Evolutionary conservation across 192 early-diverging fungal species (phyloP).

Genomic region (Mortierella alpina): DNA sequence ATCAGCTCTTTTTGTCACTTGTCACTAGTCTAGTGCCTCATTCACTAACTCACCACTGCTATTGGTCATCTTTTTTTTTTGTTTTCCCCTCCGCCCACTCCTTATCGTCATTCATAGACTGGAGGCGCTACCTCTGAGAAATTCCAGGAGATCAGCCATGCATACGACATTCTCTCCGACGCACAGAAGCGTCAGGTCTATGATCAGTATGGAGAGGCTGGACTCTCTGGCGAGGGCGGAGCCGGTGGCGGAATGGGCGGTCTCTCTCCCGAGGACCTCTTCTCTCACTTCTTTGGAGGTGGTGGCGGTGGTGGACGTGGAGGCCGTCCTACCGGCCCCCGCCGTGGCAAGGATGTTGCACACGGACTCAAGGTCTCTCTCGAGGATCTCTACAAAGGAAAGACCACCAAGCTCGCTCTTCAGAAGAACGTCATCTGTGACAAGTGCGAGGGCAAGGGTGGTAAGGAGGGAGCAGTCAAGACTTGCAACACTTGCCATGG

Average conservation of each 20-base stretch:
- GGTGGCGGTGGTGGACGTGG: constrained; percentile 83
- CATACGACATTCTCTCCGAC: constrained; percentile 97
- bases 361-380: constrained; percentile 88
- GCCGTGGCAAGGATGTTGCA: constrained; percentile 94
- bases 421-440: constrained; percentile 93
- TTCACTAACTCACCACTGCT: neutral
- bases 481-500: constrained; percentile 88
- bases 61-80: neutral
- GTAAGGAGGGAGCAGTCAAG: constrained; percentile 93
- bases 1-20: neutral
- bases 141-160: constrained; percentile 99
- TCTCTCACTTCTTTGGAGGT: constrained; percentile 96
- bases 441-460: constrained; percentile 95
- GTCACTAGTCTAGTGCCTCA: neutral
- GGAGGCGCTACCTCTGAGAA: constrained; percentile 75
- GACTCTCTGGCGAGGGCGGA: constrained; percentile 81
- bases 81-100: no score
- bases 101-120: constrained; percentile 22
- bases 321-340: constrained; percentile 82
- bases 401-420: constrained; percentile 94
- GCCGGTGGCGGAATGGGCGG: constrained; percentile 65
- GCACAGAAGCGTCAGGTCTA: constrained; percentile 90
- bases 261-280: constrained; percentile 93
- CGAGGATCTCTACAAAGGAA: constrained; percentile 91
- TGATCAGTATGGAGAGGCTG: constrained; percentile 96